A percentile compares a stretch with the other conserved stretches of the same genome.
Evolutionary conservation across 73 alveolate genomes (phyloP).

Genomic region (Paramecium biaurelia): DNA sequence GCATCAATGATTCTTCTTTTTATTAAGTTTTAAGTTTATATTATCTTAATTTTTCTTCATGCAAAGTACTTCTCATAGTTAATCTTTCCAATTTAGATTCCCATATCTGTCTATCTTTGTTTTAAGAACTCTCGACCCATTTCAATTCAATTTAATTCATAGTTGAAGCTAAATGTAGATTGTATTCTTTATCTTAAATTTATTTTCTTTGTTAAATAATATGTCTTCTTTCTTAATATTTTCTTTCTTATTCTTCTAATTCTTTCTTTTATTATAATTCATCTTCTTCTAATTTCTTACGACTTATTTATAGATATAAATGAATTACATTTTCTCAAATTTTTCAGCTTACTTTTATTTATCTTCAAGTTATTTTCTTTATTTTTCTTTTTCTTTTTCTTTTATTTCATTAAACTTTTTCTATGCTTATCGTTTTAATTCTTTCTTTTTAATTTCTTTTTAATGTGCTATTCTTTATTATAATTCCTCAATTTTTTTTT

Average conservation of each 20-base stretch:
- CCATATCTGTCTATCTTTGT: background rate
- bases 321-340: background rate
- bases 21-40: background rate
- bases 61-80: background rate
- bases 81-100: background rate
- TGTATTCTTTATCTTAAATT: background rate
- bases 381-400: background rate
- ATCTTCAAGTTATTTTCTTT: background rate
- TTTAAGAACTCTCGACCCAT: background rate
- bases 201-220: background rate
- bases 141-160: background rate
- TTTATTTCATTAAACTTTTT: background rate
- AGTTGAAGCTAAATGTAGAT: background rate
- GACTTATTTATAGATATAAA: background rate
- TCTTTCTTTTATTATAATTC: background rate
- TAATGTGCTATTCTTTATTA: background rate
- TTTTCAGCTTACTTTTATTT: slow-evolving; percentile 1
- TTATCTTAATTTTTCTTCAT: background rate
- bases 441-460: background rate
- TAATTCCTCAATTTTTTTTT: background rate
- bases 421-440: background rate
- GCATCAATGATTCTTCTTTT: background rate
- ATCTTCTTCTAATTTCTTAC: slow-evolving; percentile 36
- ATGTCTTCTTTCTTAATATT: background rate
- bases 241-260: slow-evolving; percentile 12